Percentiles rank a stretch among this genome's conserved stretches.
Evolutionary conservation across 139 green algal genomes (phyloP).

Genomic region (Astrephomene gubernaculifera): DNA sequence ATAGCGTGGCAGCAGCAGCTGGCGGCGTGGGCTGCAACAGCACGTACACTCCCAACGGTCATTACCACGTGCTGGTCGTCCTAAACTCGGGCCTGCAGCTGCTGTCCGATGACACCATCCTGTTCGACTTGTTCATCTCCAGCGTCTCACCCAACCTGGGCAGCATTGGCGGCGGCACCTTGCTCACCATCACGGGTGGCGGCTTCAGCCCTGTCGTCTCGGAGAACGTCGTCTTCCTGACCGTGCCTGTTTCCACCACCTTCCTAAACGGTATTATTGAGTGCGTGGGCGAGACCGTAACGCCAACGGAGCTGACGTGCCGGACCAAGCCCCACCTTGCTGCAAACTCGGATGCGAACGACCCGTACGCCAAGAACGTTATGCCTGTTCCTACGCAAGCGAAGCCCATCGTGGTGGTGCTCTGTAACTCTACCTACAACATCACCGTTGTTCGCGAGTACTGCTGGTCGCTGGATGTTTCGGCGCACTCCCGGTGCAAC

Average conservation of each 20-base stretch:
- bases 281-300: constrained; percentile 13
- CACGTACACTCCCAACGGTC: not conserved
- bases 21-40: not conserved
- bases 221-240: constrained; percentile 39
- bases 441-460: constrained; percentile 3
- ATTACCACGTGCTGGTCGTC: constrained; percentile 31
- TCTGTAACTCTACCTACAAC: constrained; percentile 19
- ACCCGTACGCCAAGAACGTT: constrained; percentile 11
- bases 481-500: not conserved
- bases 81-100: constrained; percentile 22
- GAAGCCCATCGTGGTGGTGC: constrained; percentile 9
- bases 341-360: constrained; percentile 35
- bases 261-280: constrained; percentile 48
- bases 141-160: constrained; percentile 27
- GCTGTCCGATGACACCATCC: not conserved
- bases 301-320: constrained; percentile 16
- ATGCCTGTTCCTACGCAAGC: constrained; percentile 26
- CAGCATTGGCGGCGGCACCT: constrained; percentile 48
- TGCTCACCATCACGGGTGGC: constrained; percentile 40
- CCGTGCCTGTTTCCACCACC: constrained; percentile 42
- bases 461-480: not conserved
- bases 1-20: not conserved
- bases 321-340: constrained; percentile 30
- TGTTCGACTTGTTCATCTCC: constrained; percentile 34
- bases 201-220: constrained; percentile 41